Evolutionary conservation across 495 filamentous ascomycete species (phyloP), one percentile per base, ranked within the genome.

Genomic region (Talaromyces proteolyticus): DNA sequence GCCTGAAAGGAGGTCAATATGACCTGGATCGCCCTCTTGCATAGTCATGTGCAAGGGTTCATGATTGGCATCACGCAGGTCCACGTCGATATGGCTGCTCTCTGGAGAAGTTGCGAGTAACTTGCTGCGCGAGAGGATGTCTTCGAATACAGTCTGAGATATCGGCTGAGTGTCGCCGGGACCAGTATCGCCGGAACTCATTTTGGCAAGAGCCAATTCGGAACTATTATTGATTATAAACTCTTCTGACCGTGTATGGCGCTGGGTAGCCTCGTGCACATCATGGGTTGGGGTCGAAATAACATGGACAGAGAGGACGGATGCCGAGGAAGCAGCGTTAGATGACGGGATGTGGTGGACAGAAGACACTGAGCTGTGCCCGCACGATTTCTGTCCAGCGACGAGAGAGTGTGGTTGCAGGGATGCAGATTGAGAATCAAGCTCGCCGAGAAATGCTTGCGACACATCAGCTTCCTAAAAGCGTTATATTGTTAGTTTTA

Each of bases 91-190:
- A 37, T 65, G 63, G 4, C 63, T 59, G 26, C 67, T 60, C 16
- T 57, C 55, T 8, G 22, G 47, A 16, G 47, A 23, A 11, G 21
- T 34, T 3, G 37, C n/a, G 7, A 49, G 24, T 4, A 36, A 24
- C 24, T 41, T 49, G 53, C 69, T 69, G 41, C 66, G 59, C 26
- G 55, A 63, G 12, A 74, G 67, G 29, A 75, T 62, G 29, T 67
- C 66, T 46, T 76, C 74, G 49, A 69, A 76, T n/a, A 77, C 67
- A 21, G 70, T 74, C 56, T 76, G 76, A 10, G 76, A 78, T 23
- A 77, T 62, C 4, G 73, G 67, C 53, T 79, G 75, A n/a, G 76
- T 79, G 54, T 78, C 75, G 10, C 72, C 67, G 19, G 68, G 67
- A 6, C 59, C 50, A 26, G 54, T 50, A 12, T 70, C 66, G 16